Evolutionary conservation across 805 yeast genomes (phyloP).

Genomic region (Spathaspora boniae): DNA sequence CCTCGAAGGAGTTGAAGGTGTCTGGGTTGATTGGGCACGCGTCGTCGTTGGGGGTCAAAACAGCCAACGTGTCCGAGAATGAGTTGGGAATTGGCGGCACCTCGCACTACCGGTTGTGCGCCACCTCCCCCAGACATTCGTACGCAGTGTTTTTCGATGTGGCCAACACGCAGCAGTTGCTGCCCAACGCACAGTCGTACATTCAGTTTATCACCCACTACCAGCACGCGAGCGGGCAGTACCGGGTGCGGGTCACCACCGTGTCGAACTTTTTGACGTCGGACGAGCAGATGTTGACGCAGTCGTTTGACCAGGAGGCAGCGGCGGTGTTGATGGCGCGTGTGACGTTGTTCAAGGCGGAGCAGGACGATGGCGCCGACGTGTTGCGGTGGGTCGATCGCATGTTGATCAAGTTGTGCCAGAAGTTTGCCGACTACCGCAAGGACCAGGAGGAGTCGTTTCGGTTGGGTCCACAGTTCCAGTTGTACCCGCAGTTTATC

Average conservation of each 20-base stretch:
- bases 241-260: slow-evolving; percentile 87
- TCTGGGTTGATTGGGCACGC: slow-evolving; percentile 95
- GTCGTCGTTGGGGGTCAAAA: slow-evolving; percentile 63
- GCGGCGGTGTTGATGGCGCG: slow-evolving; percentile 94
- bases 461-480: slow-evolving; percentile 77
- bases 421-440: slow-evolving; percentile 88
- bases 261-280: slow-evolving; percentile 54
- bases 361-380: slow-evolving; percentile 84
- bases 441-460: slow-evolving; percentile 82
- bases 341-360: slow-evolving; percentile 77
- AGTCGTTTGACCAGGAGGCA: slow-evolving; percentile 96
- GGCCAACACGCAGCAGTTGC: slow-evolving; percentile 33
- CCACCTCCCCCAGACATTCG: slow-evolving; percentile 82
- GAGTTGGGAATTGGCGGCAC: slow-evolving; percentile 95
- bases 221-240: slow-evolving; percentile 93
- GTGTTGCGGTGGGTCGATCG: slow-evolving; percentile 94
- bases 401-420: slow-evolving; percentile 83
- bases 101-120: slow-evolving; percentile 80
- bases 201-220: slow-evolving; percentile 89
- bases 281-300: slow-evolving; percentile 45
- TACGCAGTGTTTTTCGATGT: slow-evolving; percentile 90
- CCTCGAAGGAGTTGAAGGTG: slow-evolving; percentile 82
- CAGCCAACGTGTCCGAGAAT: slow-evolving; percentile 79
- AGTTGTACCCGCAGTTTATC: slow-evolving; percentile 91
- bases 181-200: slow-evolving; percentile 29